Base-by-base conservation (phyloP, 2,329 filamentous ascomycete genomes). In the Ophiognomonia clavigignenti-juglandacearum region DNA sequence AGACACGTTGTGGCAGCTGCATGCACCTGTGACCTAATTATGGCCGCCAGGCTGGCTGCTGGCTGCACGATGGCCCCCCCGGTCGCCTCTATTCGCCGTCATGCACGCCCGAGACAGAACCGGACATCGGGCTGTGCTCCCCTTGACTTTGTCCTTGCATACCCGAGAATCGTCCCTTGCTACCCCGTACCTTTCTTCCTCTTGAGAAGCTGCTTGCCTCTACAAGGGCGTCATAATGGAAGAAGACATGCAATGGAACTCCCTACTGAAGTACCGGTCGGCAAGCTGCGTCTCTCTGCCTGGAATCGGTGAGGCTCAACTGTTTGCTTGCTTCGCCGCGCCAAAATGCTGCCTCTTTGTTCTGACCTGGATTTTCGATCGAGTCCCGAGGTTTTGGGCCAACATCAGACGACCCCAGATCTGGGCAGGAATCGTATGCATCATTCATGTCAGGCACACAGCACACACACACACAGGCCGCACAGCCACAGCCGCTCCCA, bases 61-160 rank as follows among this genome's bases (percentile, higher is more conserved):
- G 26, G 40, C 34, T 19, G 16, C 18, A 16, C 34, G 34, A n/a
- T 9, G n/a, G 9, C 18, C 32, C 31, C 41, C 40, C 41, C 48
- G 40, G 45, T 19, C 45, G 43, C 42, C 34, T 29, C 39, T 39
- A 43, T 39, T 48, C 40, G 26, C 36, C 38, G 19, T 32, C 23
- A 37, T 47, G 45, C 45, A 47, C 34, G 45, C 45, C 45, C 45
- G 32, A 47, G 45, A 43, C 39, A 49, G 29, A 49, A 46, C 29
- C 36, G 27, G 49, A 42, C 42, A 45, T 52, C 46, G 50, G 50
- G 46, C 45, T 48, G 49, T 32, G n/a, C n/a, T n/a, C n/a, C n/a
- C n/a, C n/a, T n/a, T n/a, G n/a, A n/a, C n/a, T n/a, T n/a, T n/a
- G n/a, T 18, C 40, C 31, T 34, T 29, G 40, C 38, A 47, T 37